Conservation (phyloP, 176 grass and related monocot genomes). For the Triticum aestivum region IWGSC_CS_RefSeq_v2.1 NC_057800.1:677321917-677322416, state of each 20-base stretch:
- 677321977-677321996: not conserved
- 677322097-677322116: not conserved
- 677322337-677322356: slow-evolving; percentile 7
- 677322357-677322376: slow-evolving; percentile 16
- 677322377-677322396: not conserved
- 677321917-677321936: not conserved
- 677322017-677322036: not conserved
- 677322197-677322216: not conserved
- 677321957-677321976: not conserved
- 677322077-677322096: slow-evolving; percentile 9
- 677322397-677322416: not conserved
- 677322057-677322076: not conserved
- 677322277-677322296: not conserved
- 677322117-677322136: slow-evolving; percentile 28
- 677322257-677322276: not conserved
- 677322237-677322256: not conserved
- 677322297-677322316: not conserved
- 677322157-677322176: not conserved
- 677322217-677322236: not conserved
- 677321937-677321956: not conserved
- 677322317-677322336: not conserved
- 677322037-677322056: not conserved
- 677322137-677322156: slow-evolving; percentile 2
- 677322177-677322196: not conserved
- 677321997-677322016: not conserved